phyloP scores from a whole-genome alignment of 441 rosid species.

The Pelargonium citronellum region DNA sequence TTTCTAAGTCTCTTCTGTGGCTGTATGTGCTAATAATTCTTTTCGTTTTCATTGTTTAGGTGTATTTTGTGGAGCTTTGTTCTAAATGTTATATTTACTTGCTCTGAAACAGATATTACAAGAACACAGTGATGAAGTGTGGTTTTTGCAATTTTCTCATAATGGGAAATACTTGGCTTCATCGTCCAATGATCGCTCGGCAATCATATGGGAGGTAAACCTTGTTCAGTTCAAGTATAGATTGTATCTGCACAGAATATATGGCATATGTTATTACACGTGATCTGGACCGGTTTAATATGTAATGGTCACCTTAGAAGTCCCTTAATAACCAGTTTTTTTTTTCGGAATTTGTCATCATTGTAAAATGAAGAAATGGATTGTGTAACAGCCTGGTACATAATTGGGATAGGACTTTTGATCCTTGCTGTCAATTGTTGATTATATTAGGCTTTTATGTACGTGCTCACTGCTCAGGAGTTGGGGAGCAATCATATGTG shows the following conservation, averaged over 20 bases:
- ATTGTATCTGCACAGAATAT: background rate
- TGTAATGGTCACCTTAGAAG: background rate
- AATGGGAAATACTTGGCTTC: slow-evolving; percentile 81
- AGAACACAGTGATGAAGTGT: slow-evolving; percentile 78
- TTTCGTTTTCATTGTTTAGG: no score
- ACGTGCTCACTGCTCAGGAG: no score
- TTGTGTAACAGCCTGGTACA: background rate
- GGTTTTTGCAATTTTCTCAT: slow-evolving; percentile 87
- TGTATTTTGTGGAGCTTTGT: background rate
- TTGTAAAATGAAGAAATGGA: no score
- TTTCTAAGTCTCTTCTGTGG: background rate
- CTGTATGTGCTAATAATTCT: no score
- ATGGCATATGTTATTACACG: no score
- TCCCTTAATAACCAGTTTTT: background rate
- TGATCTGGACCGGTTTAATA: no score
- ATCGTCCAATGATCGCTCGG: slow-evolving; percentile 63
- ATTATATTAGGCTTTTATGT: background rate
- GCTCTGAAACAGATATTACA: slow-evolving; percentile 27
- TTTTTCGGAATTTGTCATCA: no score
- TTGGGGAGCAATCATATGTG: background rate
- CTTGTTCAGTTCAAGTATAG: background rate
- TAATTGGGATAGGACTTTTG: background rate
- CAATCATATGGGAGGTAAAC: slow-evolving; percentile 83
- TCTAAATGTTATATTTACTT: background rate
- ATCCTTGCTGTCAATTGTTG: background rate